Evolutionary conservation across 192 early-diverging fungal species (phyloP).

Genomic region (Linnemannia zychae): DNA sequence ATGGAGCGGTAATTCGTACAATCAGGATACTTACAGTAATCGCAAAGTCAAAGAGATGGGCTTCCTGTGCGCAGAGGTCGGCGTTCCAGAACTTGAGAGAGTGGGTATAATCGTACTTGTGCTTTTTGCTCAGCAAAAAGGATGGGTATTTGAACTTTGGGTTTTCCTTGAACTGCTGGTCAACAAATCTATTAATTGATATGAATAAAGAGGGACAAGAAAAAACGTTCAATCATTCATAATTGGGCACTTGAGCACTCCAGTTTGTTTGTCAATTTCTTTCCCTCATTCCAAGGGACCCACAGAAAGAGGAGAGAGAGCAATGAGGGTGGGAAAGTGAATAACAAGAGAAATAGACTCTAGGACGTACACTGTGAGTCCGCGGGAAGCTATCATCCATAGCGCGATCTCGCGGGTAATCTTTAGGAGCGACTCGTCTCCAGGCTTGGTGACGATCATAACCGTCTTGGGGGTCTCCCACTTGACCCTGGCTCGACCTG

Average conservation of each 20-base stretch:
- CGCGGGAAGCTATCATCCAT: constrained; percentile 71
- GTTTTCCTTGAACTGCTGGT: constrained; percentile 70
- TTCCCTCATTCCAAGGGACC: not conserved
- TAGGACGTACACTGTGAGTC: constrained; percentile 63
- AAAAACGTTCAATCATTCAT: not conserved
- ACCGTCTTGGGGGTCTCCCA: constrained; percentile 62
- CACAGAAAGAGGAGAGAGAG: not conserved
- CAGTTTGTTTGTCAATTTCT: not conserved
- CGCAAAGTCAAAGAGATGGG: constrained; percentile 88
- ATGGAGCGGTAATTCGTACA: not conserved
- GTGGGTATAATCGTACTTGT: constrained; percentile 55
- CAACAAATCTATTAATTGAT: constrained; percentile 65
- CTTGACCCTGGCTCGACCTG: constrained; percentile 62
- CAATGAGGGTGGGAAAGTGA: constrained; percentile 3
- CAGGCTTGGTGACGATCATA: constrained; percentile 86
- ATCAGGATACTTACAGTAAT: constrained; percentile 72
- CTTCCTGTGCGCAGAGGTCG: constrained; percentile 74
- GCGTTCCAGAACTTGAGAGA: constrained; percentile 80
- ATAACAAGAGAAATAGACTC: not conserved
- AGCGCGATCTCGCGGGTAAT: constrained; percentile 78
- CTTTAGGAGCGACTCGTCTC: constrained; percentile 72
- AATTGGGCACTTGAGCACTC: constrained; percentile 17
- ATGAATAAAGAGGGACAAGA: not conserved
- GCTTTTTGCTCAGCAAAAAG: constrained; percentile 58
- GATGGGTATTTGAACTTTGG: constrained; percentile 69